Evolutionary conservation across 768 basidiomycete genomes (phyloP).

Genomic region (Mycena albidolilacea): DNA sequence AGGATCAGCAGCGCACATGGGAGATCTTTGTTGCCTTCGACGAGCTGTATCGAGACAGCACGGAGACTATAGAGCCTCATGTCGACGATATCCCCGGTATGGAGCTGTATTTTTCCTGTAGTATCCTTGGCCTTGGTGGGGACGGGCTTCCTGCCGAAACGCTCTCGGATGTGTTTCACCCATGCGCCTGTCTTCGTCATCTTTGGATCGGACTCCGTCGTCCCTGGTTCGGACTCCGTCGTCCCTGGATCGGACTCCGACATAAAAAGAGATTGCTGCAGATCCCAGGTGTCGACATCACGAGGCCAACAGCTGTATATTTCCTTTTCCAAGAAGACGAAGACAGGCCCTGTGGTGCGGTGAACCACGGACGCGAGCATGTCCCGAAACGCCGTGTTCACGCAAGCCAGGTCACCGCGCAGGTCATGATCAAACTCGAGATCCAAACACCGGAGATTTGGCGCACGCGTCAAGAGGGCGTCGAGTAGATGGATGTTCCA

Average conservation of each 20-base stretch:
- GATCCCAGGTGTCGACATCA: constrained; percentile 21
- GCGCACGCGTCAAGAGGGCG: constrained; percentile 21
- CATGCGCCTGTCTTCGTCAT: constrained; percentile 11
- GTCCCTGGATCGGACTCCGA: constrained; percentile 11
- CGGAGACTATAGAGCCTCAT: constrained; percentile 16
- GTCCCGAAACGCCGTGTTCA: constrained; percentile 15
- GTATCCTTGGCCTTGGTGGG: constrained; percentile 8
- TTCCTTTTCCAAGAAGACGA: constrained; percentile 14
- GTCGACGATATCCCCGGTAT: neutral
- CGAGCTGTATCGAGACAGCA: constrained; percentile 23
- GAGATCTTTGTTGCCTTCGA: constrained; percentile 16
- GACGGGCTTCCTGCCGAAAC: constrained; percentile 15
- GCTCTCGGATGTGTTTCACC: constrained; percentile 11
- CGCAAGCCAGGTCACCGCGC: constrained; percentile 16
- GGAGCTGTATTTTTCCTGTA: constrained; percentile 11
- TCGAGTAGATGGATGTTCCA: constrained; percentile 21
- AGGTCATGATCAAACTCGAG: constrained; percentile 22
- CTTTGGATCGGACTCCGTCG: constrained; percentile 8
- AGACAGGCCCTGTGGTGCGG: constrained; percentile 22
- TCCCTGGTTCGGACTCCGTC: constrained; percentile 9
- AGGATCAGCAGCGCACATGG: constrained; percentile 19
- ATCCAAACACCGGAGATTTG: constrained; percentile 15
- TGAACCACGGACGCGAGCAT: constrained; percentile 17
- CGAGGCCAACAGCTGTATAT: constrained; percentile 22
- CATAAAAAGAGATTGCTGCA: constrained; percentile 22